Percentiles rank a stretch among this genome's conserved stretches.
These are phyloP conservation scores for Crithidia sp. DNA, from an alignment of 208 protist species.

Conservation along the genomic window DNA sequence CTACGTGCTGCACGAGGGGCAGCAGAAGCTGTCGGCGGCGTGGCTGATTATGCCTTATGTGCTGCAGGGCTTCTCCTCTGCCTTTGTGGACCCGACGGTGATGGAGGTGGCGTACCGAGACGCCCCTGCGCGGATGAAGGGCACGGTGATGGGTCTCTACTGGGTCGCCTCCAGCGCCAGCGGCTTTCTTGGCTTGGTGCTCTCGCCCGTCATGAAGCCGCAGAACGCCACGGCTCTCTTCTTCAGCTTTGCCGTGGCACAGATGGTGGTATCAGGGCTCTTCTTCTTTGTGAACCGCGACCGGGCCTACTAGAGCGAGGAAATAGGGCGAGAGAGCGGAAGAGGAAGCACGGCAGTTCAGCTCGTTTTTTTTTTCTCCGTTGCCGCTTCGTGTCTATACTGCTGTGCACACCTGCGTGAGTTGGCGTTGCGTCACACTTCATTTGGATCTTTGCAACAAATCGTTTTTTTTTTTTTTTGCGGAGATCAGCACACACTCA, in stretches of 20 bases:
- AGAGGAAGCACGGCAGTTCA: too few relatives aligned
- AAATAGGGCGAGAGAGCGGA: too few relatives aligned
- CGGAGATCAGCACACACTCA: background rate
- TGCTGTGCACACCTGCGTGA: background rate
- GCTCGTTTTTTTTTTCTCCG: background rate
- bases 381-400: background rate
- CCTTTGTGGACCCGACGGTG: constrained; percentile 66
- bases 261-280: constrained; percentile 37
- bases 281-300: constrained; percentile 51
- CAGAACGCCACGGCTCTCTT: constrained; percentile 50
- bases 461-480: constrained; percentile 13
- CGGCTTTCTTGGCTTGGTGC: constrained; percentile 62
- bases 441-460: background rate
- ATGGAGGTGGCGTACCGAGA: constrained; percentile 71
- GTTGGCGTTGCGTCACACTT: constrained; percentile 11
- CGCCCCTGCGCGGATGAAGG: constrained; percentile 67
- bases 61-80: constrained; percentile 63
- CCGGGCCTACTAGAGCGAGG: background rate
- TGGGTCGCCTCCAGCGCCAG: constrained; percentile 65
- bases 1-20: constrained; percentile 41
- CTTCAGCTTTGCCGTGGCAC: constrained; percentile 46
- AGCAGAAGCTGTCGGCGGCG: constrained; percentile 38
- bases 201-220: constrained; percentile 68
- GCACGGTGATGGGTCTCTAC: constrained; percentile 71
- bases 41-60: constrained; percentile 67